Evolutionary conservation across 805 yeast genomes (phyloP).

Genomic region (Hanseniaspora lindneri): DNA sequence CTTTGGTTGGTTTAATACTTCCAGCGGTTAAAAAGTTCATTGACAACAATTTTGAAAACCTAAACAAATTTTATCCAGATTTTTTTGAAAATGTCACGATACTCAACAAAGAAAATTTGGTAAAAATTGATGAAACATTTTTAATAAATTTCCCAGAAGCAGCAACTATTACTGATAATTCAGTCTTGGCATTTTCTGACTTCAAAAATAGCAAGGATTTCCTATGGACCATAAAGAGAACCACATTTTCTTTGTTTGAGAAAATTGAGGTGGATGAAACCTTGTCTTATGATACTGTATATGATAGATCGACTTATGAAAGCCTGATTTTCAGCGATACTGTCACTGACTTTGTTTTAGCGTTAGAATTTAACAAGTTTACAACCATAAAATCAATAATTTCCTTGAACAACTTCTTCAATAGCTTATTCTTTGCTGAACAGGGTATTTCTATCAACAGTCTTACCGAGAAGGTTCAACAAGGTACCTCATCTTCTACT

Average conservation of each 20-base stretch:
- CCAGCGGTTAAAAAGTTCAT: conserved; percentile 37
- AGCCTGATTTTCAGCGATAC: conserved; percentile 64
- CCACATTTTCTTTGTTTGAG: conserved; percentile 48
- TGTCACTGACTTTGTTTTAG: conserved; percentile 58
- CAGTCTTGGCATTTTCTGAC: conserved; percentile 18
- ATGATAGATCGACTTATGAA: conserved; percentile 39
- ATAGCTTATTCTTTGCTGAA: conserved; percentile 49
- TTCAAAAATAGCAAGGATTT: conserved; percentile 19
- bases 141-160: conserved; percentile 15
- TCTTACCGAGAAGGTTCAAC: conserved; percentile 35
- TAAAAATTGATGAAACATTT: conserved; percentile 17
- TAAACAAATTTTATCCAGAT: conserved; percentile 33
- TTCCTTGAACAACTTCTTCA: conserved; percentile 60
- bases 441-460: conserved; percentile 72
- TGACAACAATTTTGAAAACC: conserved; percentile 34
- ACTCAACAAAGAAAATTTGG: conserved; percentile 1
- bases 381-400: conserved; percentile 78
- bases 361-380: conserved; percentile 77
- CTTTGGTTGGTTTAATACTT: conserved; percentile 29
- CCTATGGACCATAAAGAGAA: conserved; percentile 56
- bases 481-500: conserved; percentile 42
- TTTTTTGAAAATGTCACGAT: conserved; percentile 19
- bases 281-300: conserved; percentile 48
- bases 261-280: conserved; percentile 36
- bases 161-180: conserved; percentile 12